A percentile compares a stretch with the other conserved stretches of the same genome.
Evolutionary conservation across 1,284 basidiomycete genomes (phyloP).

Genomic region (Cryptococcus sp.): DNA sequence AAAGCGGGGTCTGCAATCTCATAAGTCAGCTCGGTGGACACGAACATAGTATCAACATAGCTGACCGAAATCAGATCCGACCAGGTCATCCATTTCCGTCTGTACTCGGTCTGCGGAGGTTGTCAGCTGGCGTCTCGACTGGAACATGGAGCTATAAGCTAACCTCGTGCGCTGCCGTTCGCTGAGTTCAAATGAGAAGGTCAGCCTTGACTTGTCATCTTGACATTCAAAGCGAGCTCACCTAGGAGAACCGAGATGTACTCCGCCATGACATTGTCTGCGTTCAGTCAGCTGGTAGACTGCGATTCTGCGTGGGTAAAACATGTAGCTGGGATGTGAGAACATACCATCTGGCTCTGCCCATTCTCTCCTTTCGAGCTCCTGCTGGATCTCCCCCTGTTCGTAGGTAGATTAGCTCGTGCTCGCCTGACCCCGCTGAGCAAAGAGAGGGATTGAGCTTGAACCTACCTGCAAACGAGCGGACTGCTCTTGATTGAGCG

Average conservation of each 20-base stretch:
- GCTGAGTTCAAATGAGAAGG: constrained; percentile 15
- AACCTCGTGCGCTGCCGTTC: constrained; percentile 43
- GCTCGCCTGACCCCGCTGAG: too few species aligned
- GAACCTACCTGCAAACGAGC: constrained; percentile 27
- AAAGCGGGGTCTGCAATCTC: constrained; percentile 31
- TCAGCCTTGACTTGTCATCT: constrained; percentile 11
- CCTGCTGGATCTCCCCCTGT: constrained; percentile 42
- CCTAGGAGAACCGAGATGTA: constrained; percentile 48
- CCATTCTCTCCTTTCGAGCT: constrained; percentile 49
- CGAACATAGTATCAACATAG: not conserved
- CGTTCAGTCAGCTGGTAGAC: not conserved
- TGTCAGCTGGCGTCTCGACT: constrained; percentile 2
- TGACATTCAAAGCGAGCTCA: constrained; percentile 20
- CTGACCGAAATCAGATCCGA: constrained; percentile 36
- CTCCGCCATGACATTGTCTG: constrained; percentile 51
- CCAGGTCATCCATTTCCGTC: constrained; percentile 47
- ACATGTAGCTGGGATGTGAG: too few species aligned
- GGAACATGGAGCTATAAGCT: constrained; percentile 4
- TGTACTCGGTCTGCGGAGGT: constrained; percentile 34
- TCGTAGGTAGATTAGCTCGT: not conserved
- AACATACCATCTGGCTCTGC: constrained; percentile 43
- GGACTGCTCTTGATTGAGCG: constrained; percentile 26
- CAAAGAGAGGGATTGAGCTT: not conserved
- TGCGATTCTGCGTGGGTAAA: too few species aligned
- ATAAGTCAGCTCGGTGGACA: not conserved